Conservation (phyloP, 768 basidiomycete genomes). For the Leccinum arenicola region DNA sequence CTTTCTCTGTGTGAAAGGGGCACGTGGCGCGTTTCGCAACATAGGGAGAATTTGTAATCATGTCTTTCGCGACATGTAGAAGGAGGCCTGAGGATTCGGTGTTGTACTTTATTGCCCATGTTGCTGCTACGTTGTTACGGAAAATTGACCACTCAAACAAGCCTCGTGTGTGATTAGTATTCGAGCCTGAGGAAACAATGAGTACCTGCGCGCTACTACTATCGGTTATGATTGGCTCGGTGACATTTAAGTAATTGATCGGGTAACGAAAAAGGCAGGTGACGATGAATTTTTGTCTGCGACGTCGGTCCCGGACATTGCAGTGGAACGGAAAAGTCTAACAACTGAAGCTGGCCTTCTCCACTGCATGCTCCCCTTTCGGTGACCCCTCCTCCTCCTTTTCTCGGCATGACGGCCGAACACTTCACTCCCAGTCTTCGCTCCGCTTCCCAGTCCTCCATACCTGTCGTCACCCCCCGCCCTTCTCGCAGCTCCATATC, state of each 20-base stretch:
- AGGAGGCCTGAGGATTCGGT: background rate
- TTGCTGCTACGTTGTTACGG: background rate
- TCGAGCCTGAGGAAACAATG: background rate
- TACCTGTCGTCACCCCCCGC: conserved; percentile 29
- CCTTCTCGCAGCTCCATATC: conserved; percentile 31
- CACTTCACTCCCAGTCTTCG: conserved; percentile 16
- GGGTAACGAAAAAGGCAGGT: conserved; percentile 29
- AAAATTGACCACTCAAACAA: background rate
- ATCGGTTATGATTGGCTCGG: conserved; percentile 8
- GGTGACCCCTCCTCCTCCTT: background rate
- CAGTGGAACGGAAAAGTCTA: background rate
- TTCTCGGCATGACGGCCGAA: conserved; percentile 27
- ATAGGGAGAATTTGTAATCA: background rate
- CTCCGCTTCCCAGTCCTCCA: conserved; percentile 22
- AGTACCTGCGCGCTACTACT: too few species aligned
- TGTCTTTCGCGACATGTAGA: background rate
- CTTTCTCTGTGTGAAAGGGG: conserved; percentile 1
- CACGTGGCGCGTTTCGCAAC: background rate
- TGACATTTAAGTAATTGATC: conserved; percentile 23
- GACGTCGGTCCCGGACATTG: background rate
- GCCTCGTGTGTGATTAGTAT: background rate
- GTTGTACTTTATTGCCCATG: background rate
- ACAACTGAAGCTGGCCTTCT: conserved; percentile 32
- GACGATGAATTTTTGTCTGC: conserved; percentile 24
- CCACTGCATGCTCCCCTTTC: conserved; percentile 22